phyloP scores from a whole-genome alignment of 176 grass and related monocot genomes.

The Bolboschoenus planiculmis region DNA sequence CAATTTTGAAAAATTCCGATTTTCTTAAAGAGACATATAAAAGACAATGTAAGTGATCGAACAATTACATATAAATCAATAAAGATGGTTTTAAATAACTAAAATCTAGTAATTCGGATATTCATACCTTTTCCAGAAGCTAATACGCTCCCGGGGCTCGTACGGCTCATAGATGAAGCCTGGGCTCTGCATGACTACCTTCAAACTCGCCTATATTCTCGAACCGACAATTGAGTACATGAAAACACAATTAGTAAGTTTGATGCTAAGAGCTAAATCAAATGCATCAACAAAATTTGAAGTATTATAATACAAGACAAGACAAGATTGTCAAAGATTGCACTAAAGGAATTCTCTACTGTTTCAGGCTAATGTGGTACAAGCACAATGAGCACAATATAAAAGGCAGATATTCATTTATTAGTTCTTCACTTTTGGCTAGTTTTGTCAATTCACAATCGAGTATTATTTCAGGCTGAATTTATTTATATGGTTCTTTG shows the following conservation, averaged over 20 bases:
- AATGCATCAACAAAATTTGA: not conserved
- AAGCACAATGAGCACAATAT: not conserved
- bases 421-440: not conserved
- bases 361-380: not conserved
- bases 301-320: not conserved
- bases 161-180: slow-evolving; percentile 91
- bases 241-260: not conserved
- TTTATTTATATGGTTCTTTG: not conserved
- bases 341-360: not conserved
- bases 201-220: slow-evolving; percentile 44
- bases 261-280: not conserved
- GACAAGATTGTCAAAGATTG: not conserved
- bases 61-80: slow-evolving; percentile 8
- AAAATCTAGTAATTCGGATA: slow-evolving; percentile 1
- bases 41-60: not conserved
- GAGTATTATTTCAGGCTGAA: not conserved
- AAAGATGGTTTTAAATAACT: not conserved
- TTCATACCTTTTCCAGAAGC: slow-evolving; percentile 78
- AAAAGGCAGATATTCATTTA: not conserved
- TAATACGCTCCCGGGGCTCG: slow-evolving; percentile 48
- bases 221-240: slow-evolving; percentile 14
- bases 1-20: not conserved
- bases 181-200: slow-evolving; percentile 76
- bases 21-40: not conserved
- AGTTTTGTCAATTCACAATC: not conserved